Evolutionary conservation across 2,329 filamentous ascomycete species (phyloP).

Genomic region (Monosporascus sp.): DNA sequence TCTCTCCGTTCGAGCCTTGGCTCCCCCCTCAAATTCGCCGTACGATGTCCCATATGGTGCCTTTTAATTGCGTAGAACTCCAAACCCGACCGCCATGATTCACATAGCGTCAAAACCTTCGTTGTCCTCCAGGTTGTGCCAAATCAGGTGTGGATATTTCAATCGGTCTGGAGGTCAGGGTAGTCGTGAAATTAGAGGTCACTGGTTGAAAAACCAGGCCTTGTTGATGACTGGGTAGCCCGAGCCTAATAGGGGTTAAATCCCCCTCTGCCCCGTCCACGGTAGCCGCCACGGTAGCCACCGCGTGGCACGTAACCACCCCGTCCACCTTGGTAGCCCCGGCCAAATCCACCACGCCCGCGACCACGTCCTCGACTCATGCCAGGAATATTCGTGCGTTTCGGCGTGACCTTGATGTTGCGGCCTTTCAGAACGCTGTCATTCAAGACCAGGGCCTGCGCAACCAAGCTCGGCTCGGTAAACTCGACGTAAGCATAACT

Average conservation of each 20-base stretch:
- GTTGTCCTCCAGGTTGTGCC: background rate
- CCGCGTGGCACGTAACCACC: conserved; percentile 46
- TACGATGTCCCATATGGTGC: background rate
- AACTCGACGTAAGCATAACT: conserved; percentile 99
- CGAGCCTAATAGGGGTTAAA: conserved; percentile 56
- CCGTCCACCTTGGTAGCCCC: conserved; percentile 48
- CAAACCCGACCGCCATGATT: background rate
- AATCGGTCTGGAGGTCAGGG: background rate
- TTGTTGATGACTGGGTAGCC: background rate
- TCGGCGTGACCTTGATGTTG: conserved; percentile 90
- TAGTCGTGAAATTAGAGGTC: background rate
- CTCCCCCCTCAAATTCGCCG: too few species aligned
- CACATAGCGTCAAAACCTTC: background rate
- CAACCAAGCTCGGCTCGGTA: conserved; percentile 85
- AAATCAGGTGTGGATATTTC: background rate
- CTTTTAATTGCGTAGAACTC: background rate
- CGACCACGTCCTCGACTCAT: conserved; percentile 75
- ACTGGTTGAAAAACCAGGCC: background rate
- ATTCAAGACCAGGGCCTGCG: conserved; percentile 89
- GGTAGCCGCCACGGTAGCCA: conserved; percentile 55
- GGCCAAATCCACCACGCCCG: conserved; percentile 44
- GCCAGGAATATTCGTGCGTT: conserved; percentile 93
- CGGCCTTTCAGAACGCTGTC: conserved; percentile 93
- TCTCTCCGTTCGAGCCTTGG: background rate
- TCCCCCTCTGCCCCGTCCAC: conserved; percentile 54